These are phyloP conservation scores for Fomes fomentarius DNA, from an alignment of 1,284 basidiomycete genomes.

Conservation along the genomic window DNA sequence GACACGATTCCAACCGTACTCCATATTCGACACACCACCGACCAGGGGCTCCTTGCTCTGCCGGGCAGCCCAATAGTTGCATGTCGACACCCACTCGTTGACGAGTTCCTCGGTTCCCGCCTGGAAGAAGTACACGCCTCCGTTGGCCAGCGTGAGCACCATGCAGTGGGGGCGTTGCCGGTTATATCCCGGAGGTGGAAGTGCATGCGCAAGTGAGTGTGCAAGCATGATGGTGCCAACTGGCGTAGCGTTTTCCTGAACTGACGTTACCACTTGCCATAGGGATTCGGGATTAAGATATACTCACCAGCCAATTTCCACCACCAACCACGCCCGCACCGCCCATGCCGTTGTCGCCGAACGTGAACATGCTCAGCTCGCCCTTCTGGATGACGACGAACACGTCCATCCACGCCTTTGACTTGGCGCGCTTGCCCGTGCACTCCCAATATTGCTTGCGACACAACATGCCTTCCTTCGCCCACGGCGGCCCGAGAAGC, in stretches of 20 bases:
- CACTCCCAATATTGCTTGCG: constrained; percentile 95
- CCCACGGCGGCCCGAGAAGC: constrained; percentile 95
- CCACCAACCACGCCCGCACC: constrained; percentile 80
- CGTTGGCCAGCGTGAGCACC: constrained; percentile 88
- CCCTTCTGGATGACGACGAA: constrained; percentile 97
- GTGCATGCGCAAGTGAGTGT: constrained; percentile 85
- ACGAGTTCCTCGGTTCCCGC: constrained; percentile 97
- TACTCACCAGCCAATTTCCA: constrained; percentile 93
- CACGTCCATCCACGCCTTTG: constrained; percentile 89
- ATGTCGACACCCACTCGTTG: constrained; percentile 97
- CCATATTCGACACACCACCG: constrained; percentile 98
- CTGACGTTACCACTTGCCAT: not conserved
- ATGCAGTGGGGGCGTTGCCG: constrained; percentile 91
- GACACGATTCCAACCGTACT: constrained; percentile 95
- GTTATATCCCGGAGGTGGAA: constrained; percentile 93
- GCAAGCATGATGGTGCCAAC: constrained; percentile 84
- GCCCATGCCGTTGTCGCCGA: constrained; percentile 70
- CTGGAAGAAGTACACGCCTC: constrained; percentile 95
- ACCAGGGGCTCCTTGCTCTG: constrained; percentile 91
- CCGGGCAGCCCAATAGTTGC: constrained; percentile 98
- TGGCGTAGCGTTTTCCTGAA: constrained; percentile 80
- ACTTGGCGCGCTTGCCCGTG: constrained; percentile 79
- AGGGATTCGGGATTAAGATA: not conserved
- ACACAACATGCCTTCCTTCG: constrained; percentile 95
- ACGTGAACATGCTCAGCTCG: constrained; percentile 93